phyloP scores from a whole-genome alignment of 805 yeast genomes.

The Saccharomycopsis malanga region DNA sequence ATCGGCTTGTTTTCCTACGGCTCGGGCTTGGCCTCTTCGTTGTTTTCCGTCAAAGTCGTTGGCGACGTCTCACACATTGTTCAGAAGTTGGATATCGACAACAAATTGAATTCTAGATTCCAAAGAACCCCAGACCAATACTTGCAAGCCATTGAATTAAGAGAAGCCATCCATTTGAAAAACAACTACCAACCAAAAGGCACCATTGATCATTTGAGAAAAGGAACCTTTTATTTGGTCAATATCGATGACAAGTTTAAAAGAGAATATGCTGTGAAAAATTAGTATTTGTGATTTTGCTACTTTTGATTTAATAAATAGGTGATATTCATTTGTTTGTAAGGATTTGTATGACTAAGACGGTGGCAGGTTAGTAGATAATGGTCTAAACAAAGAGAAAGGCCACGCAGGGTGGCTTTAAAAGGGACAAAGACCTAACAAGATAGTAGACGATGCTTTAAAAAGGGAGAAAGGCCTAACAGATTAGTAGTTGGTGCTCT shows the following conservation, averaged over 20 bases:
- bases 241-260: constrained; percentile 83
- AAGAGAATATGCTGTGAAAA: constrained; percentile 53
- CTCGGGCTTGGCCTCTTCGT: constrained; percentile 91
- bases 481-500: no score
- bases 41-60: constrained; percentile 69
- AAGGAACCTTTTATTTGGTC: constrained; percentile 79
- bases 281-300: background rate
- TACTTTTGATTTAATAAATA: background rate
- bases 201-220: constrained; percentile 56
- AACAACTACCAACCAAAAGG: constrained; percentile 78
- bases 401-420: no score
- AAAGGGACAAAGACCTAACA: no score
- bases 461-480: no score
- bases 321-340: no score
- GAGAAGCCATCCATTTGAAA: constrained; percentile 86
- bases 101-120: constrained; percentile 59
- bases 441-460: no score
- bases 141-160: constrained; percentile 69
- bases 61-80: constrained; percentile 74
- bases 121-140: constrained; percentile 70
- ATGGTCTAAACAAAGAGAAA: no score
- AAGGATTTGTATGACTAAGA: no score
- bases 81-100: constrained; percentile 56
- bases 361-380: no score
- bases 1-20: constrained; percentile 95